Percentiles rank a stretch among this genome's conserved stretches.
Evolutionary conservation across 1,284 basidiomycete species (phyloP).

Genomic region (Phellinidium pouzarii): DNA sequence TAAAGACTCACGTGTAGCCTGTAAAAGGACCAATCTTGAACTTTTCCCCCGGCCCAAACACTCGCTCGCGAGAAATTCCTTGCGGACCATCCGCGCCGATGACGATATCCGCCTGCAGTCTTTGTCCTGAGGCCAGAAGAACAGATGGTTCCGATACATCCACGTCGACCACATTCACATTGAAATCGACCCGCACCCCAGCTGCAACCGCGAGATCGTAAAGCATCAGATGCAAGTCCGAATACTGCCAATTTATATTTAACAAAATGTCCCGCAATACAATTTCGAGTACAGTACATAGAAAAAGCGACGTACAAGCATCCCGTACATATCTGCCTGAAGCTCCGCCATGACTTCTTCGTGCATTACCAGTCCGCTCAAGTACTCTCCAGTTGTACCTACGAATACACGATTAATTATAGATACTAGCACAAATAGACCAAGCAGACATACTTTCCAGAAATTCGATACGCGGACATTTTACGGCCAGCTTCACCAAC

Average conservation of each 20-base stretch:
- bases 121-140: conserved; percentile 39
- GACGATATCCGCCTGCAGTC: conserved; percentile 49
- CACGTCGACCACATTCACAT: conserved; percentile 33
- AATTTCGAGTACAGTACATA: no score
- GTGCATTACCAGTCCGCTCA: conserved; percentile 12
- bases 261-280: not conserved
- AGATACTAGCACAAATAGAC: not conserved
- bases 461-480: conserved; percentile 7
- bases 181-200: conserved; percentile 37
- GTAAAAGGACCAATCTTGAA: conserved; percentile 8
- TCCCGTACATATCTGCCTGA: conserved; percentile 12
- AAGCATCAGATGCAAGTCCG: conserved; percentile 39
- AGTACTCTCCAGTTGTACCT: conserved; percentile 10
- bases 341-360: conserved; percentile 17
- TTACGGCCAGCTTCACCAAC: not conserved
- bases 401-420: not conserved
- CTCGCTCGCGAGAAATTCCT: conserved; percentile 28
- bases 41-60: conserved; percentile 3
- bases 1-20: conserved; percentile 14
- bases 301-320: conserved; percentile 7
- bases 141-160: conserved; percentile 28
- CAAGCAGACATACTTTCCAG: not conserved
- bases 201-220: conserved; percentile 38
- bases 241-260: conserved; percentile 28
- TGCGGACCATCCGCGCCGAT: conserved; percentile 55